Conservation (phyloP, 2,329 filamentous ascomycete genomes). For the Neofusicoccum parvum region DNA sequence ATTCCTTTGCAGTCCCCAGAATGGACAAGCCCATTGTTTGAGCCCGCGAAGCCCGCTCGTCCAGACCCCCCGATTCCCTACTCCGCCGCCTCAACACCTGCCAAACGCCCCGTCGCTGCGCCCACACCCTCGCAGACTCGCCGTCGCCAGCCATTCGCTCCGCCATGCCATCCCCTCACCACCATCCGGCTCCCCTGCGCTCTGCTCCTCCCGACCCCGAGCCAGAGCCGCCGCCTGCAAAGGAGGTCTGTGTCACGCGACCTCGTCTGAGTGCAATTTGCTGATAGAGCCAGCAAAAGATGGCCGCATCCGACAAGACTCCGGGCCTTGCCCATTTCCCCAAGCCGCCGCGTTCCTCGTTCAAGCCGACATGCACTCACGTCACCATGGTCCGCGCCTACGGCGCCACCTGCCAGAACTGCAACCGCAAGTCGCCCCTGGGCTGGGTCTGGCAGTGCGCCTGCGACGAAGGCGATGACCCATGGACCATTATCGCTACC, state of each 20-base stretch:
- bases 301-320: not conserved
- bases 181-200: not conserved
- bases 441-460: conserved; percentile 77
- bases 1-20: conserved; percentile 6
- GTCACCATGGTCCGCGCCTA: conserved; percentile 69
- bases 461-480: conserved; percentile 56
- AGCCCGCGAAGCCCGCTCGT: not conserved
- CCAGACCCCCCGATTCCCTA: not conserved
- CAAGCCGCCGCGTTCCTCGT: conserved; percentile 7
- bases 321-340: conserved; percentile 1
- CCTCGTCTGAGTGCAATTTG: conserved; percentile 8
- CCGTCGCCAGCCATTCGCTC: not conserved
- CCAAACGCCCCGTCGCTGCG: not conserved
- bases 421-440: conserved; percentile 56
- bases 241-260: conserved; percentile 6
- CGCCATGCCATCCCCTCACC: not conserved
- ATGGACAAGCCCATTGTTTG: conserved; percentile 17
- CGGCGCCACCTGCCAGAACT: conserved; percentile 60
- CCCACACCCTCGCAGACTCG: not conserved
- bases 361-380: conserved; percentile 60
- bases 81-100: conserved; percentile 1
- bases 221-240: not conserved
- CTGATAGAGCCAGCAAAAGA: not conserved
- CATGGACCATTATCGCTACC: conserved; percentile 5
- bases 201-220: not conserved